These are phyloP conservation scores for Phylloboletellus chloephorus DNA, from an alignment of 1,284 basidiomycete genomes.

Conservation along the genomic window DNA sequence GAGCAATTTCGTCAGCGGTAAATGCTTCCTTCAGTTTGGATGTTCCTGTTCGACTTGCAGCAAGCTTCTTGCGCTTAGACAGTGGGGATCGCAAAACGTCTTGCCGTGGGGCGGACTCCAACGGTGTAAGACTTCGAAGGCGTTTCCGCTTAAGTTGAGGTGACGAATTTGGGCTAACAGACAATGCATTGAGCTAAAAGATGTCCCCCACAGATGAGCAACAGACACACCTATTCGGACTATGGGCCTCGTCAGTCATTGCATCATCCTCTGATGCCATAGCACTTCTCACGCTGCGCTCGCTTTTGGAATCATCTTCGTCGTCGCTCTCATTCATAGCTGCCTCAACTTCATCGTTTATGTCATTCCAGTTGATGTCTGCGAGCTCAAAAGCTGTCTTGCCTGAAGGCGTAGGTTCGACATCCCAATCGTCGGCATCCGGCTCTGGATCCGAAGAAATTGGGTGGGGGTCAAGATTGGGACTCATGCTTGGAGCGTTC, in stretches of 20 bases:
- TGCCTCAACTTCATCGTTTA: conserved; percentile 83
- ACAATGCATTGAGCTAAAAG: conserved; percentile 7
- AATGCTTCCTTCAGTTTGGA: conserved; percentile 66
- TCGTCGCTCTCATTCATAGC: conserved; percentile 76
- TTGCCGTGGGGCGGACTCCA: conserved; percentile 40
- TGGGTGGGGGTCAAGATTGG: conserved; percentile 46
- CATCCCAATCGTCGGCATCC: conserved; percentile 59
- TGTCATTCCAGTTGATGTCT: conserved; percentile 70
- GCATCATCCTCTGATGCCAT: conserved; percentile 30
- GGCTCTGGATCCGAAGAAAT: conserved; percentile 64
- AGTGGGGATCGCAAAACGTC: conserved; percentile 57
- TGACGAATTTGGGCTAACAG: conserved; percentile 41
- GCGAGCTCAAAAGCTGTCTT: conserved; percentile 41
- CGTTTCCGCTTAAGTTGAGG: conserved; percentile 58
- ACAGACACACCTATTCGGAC: conserved; percentile 27
- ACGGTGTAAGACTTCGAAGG: conserved; percentile 64
- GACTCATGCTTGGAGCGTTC: conserved; percentile 39
- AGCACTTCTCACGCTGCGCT: conserved; percentile 32
- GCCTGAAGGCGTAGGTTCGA: conserved; percentile 36
- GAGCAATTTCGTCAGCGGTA: conserved; percentile 50
- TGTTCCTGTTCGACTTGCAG: conserved; percentile 52
- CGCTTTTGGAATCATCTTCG: conserved; percentile 34
- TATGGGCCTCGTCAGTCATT: conserved; percentile 27
- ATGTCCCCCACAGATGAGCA: background rate
- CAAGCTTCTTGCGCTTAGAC: conserved; percentile 70